Conservation (phyloP, 108 stramenopile species). For the Nitzschia sp. region DNA sequence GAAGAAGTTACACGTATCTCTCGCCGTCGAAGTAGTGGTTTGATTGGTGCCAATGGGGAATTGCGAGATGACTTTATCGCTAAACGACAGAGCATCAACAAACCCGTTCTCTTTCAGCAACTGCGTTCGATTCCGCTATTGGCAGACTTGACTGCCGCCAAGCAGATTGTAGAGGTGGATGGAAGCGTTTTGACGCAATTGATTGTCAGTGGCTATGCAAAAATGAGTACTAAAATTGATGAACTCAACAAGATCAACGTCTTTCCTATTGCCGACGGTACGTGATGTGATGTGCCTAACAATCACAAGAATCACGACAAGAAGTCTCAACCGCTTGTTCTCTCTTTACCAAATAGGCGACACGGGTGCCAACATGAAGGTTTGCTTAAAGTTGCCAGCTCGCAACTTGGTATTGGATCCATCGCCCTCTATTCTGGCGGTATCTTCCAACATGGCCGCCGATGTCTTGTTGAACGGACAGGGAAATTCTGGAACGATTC, state of each 20-base stretch:
- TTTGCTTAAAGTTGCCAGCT: slow-evolving; percentile 37
- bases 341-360: no score
- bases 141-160: slow-evolving; percentile 27
- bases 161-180: slow-evolving; percentile 28
- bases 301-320: no score
- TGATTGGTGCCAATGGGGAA: slow-evolving; percentile 28
- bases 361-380: slow-evolving; percentile 48
- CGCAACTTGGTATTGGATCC: slow-evolving; percentile 30
- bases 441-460: slow-evolving; percentile 35
- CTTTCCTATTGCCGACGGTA: slow-evolving; percentile 45
- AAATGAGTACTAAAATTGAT: slow-evolving; percentile 26
- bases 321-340: no score
- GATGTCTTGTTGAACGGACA: slow-evolving; percentile 42
- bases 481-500: slow-evolving; percentile 39
- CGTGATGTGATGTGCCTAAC: neutral
- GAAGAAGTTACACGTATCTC: neutral
- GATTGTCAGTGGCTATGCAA: slow-evolving; percentile 32
- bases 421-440: slow-evolving; percentile 7
- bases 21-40: slow-evolving; percentile 14
- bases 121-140: slow-evolving; percentile 18
- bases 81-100: slow-evolving; percentile 37
- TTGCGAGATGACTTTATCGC: slow-evolving; percentile 37
- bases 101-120: neutral
- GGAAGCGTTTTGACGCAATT: slow-evolving; percentile 29
- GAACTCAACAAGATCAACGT: slow-evolving; percentile 46